Base-by-base conservation (phyloP, 768 basidiomycete species). In the Boletus patriciae region DNA sequence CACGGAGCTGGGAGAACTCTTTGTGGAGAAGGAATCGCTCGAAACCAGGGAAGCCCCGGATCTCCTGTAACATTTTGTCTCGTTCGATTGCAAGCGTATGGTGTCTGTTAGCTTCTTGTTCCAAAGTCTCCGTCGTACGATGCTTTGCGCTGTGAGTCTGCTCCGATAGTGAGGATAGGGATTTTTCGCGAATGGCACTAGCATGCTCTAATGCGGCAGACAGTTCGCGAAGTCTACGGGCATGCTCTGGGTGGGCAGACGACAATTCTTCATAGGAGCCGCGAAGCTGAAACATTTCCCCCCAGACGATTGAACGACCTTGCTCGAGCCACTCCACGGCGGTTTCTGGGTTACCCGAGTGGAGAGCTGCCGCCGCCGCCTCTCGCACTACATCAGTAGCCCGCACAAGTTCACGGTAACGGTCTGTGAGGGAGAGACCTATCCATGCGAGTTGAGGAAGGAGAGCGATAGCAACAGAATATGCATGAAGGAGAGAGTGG, bases 401-500 rank as follows among this genome's bases (percentile, higher is more conserved):
- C 36, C 6, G 9, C 0, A 29, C 4, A 7, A 57, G 56, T 10
- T 46, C 31, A 6, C 33, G n/a, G 19, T 47, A 54, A 18, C 56
- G 56, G 15, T n/a, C 2, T 10, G 33, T 7, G 33, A 47, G 23
- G 23, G 45, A 25, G 9, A 49, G 31, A 1, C 38, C 50, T 15
- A 50, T 40, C 50, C 50, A 50, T 2, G 38, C 50, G 18, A 50
- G 37, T 33, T 57, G 51, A 45, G 67, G 66, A 8, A 68, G 57
- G 31, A 68, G 62, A 36, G 40, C 29, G 10, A 69, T 53, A 0
- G 67, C 49, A 10, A 44, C 42, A 33, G 52, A 48, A 52, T 64
- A 68, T 25, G 62, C 64, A 4, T 59, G 46, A 15, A 68, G 44
- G 23, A 62, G 58, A 23, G 63, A 54, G 27, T 19, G n/a, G 7